These are phyloP conservation scores for Trametes hirsuta DNA, from an alignment of 1,284 basidiomycete species.

Conservation along the genomic window DNA sequence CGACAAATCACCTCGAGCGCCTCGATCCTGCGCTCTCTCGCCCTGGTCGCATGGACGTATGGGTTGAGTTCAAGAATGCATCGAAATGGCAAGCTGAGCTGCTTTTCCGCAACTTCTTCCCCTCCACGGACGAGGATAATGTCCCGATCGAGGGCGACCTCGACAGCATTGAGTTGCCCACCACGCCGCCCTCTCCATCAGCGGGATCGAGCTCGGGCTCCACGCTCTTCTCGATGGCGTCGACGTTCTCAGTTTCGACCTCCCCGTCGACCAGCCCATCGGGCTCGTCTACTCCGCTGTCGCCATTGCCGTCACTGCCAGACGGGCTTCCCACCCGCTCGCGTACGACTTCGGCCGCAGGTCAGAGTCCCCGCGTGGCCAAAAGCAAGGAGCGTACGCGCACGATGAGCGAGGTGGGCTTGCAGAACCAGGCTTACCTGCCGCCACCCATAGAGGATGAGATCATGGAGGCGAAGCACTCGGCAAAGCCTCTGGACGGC, in stretches of 20 bases:
- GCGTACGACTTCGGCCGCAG: slow-evolving; percentile 22
- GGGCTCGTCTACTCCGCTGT: slow-evolving; percentile 31
- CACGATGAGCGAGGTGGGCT: slow-evolving; percentile 36
- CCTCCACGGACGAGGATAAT: slow-evolving; percentile 57
- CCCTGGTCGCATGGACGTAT: slow-evolving; percentile 89
- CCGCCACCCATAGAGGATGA: slow-evolving; percentile 67
- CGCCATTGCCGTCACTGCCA: slow-evolving; percentile 31
- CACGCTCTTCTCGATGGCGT: slow-evolving; percentile 35
- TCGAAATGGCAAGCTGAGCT: slow-evolving; percentile 81
- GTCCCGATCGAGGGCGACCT: slow-evolving; percentile 50
- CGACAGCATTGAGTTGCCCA: slow-evolving; percentile 50
- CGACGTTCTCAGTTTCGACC: slow-evolving; percentile 20
- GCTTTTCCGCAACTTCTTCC: slow-evolving; percentile 87
- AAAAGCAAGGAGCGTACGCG: slow-evolving; percentile 17
- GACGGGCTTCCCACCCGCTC: slow-evolving; percentile 22
- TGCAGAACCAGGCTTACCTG: slow-evolving; percentile 62
- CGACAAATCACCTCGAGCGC: slow-evolving; percentile 83
- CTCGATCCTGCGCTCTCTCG: slow-evolving; percentile 83
- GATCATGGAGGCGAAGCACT: slow-evolving; percentile 58
- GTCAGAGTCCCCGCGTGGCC: slow-evolving; percentile 11
- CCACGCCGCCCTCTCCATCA: slow-evolving; percentile 38
- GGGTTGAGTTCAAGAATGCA: slow-evolving; percentile 87
- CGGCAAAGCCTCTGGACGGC: slow-evolving; percentile 64
- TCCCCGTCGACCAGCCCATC: slow-evolving; percentile 30
- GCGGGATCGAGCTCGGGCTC: slow-evolving; percentile 35